These are phyloP conservation scores for Tagetes patula DNA, from an alignment of 129 eudicot species.

Conservation along the genomic window DNA sequence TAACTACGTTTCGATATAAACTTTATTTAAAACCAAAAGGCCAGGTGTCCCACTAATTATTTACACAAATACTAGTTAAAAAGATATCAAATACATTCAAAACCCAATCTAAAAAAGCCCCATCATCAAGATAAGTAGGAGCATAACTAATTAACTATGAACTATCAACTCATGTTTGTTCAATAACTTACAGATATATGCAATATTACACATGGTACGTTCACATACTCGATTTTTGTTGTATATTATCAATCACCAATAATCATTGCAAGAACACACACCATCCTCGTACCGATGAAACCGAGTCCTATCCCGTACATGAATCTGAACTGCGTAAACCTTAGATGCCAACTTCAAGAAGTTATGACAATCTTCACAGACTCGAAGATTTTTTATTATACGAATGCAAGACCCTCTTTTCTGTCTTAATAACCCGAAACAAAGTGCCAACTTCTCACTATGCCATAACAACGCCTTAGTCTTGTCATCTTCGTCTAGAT, in stretches of 20 bases:
- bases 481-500: conserved; percentile 67
- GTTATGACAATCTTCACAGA: conserved; percentile 76
- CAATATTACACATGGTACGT: conserved; percentile 1
- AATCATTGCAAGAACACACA: conserved; percentile 71
- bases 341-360: conserved; percentile 65
- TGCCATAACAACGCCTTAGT: conserved; percentile 60
- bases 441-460: conserved; percentile 68
- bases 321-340: conserved; percentile 44
- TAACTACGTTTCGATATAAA: too few relatives aligned
- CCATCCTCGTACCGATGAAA: conserved; percentile 67
- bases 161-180: too few relatives aligned
- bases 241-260: conserved; percentile 45
- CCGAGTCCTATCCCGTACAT: conserved; percentile 70
- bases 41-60: too few relatives aligned
- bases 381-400: conserved; percentile 73
- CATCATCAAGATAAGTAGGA: too few relatives aligned
- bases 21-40: too few relatives aligned
- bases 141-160: too few relatives aligned
- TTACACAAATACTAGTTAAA: too few relatives aligned
- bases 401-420: conserved; percentile 47
- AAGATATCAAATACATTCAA: too few relatives aligned
- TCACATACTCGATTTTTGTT: not conserved
- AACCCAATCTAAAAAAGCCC: not conserved
- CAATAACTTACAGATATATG: not conserved
- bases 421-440: conserved; percentile 45